phyloP scores from a whole-genome alignment of 1,284 basidiomycete genomes.

The Anthracocystis panici-leucophaei region DNA sequence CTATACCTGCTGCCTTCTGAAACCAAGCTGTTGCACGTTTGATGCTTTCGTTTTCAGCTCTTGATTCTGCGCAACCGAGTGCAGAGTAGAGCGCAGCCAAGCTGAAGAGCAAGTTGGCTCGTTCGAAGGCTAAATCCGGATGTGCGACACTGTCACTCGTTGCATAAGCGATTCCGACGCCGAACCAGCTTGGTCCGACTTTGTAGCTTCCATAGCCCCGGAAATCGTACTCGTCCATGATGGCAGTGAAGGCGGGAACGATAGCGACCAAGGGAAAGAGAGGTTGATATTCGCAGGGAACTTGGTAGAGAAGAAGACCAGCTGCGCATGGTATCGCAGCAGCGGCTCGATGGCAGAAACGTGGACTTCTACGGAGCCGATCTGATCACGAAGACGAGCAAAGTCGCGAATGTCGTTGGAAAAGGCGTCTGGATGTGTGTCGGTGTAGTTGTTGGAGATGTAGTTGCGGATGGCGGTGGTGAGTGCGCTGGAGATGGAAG shows the following conservation, averaged over 20 bases:
- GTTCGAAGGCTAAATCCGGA: constrained; percentile 55
- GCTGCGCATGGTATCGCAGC: constrained; percentile 84
- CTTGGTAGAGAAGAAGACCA: constrained; percentile 81
- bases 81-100: constrained; percentile 58
- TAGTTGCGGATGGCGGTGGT: constrained; percentile 75
- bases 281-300: constrained; percentile 74
- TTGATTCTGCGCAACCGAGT: constrained; percentile 51
- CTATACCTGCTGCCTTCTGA: constrained; percentile 59
- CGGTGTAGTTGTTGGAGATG: constrained; percentile 77
- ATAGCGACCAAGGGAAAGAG: constrained; percentile 60
- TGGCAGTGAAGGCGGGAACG: constrained; percentile 50
- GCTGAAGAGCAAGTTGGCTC: constrained; percentile 55
- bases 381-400: constrained; percentile 76
- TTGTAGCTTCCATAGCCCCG: constrained; percentile 42
- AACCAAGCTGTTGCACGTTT: constrained; percentile 60
- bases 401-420: constrained; percentile 81
- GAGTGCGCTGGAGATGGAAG: constrained; percentile 42
- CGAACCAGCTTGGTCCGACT: constrained; percentile 38
- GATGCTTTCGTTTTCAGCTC: constrained; percentile 63
- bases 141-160: constrained; percentile 53
- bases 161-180: constrained; percentile 36
- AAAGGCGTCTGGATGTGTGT: constrained; percentile 90
- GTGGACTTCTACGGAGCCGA: constrained; percentile 74
- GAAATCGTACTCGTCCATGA: constrained; percentile 46
- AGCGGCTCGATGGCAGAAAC: constrained; percentile 35